Evolutionary conservation across 163 green algal genomes (phyloP).

Genomic region (Scenedesmus sp.): DNA sequence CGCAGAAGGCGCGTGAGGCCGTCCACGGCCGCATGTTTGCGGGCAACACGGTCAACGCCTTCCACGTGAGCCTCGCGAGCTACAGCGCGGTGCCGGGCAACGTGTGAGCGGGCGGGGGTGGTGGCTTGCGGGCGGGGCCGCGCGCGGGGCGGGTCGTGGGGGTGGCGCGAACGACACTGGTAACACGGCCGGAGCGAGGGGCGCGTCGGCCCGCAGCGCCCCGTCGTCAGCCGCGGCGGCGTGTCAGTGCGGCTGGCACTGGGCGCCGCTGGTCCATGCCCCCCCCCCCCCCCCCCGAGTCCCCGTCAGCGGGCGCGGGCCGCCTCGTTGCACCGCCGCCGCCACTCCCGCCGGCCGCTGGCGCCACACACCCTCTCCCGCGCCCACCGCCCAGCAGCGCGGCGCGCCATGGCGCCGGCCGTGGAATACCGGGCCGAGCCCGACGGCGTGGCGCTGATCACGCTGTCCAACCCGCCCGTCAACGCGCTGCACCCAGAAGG

Average conservation of each 20-base stretch:
- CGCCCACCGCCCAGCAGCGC: too few relatives aligned
- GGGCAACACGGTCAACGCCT: constrained; percentile 60
- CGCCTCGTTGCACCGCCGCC: too few relatives aligned
- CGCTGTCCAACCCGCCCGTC: constrained; percentile 92
- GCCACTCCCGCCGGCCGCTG: too few relatives aligned
- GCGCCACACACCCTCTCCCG: too few relatives aligned
- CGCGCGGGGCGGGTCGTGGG: too few relatives aligned
- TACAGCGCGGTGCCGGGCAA: not conserved
- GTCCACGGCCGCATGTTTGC: constrained; percentile 77
- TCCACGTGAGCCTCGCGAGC: not conserved
- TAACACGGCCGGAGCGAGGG: not conserved
- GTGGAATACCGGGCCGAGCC: constrained; percentile 48
- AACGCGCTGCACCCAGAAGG: constrained; percentile 94
- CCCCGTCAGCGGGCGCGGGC: too few relatives aligned
- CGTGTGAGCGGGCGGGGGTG: not conserved
- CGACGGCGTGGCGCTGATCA: constrained; percentile 91
- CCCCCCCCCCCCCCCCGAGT: too few relatives aligned
- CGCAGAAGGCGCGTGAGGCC: constrained; percentile 56
- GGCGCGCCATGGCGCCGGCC: constrained; percentile 5
- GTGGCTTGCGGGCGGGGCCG: not conserved
- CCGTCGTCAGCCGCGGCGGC: too few relatives aligned
- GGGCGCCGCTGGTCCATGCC: too few relatives aligned
- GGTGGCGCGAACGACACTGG: not conserved
- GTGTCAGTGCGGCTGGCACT: too few relatives aligned
- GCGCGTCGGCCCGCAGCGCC: too few relatives aligned